Conservation (phyloP, 805 yeast genomes). For the Pichia rugopelliculosa region DNA sequence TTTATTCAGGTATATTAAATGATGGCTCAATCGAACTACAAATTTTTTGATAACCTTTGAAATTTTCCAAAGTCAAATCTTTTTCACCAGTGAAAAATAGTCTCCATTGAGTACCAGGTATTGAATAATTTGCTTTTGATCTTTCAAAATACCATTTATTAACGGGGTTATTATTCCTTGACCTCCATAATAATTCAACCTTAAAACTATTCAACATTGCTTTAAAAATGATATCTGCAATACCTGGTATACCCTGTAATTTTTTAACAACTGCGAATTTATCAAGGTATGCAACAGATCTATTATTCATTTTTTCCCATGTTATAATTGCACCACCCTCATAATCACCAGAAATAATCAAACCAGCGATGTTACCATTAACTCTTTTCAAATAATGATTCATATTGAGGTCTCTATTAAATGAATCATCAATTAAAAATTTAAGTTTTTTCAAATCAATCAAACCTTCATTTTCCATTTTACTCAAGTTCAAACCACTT, state of each 20-base stretch:
- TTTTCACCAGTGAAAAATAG: slow-evolving; percentile 35
- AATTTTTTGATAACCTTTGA: slow-evolving; percentile 43
- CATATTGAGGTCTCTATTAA: slow-evolving; percentile 58
- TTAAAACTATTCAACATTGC: slow-evolving; percentile 63
- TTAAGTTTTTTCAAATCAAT: slow-evolving; percentile 54
- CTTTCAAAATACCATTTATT: slow-evolving; percentile 98
- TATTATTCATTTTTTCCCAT: slow-evolving; percentile 31
- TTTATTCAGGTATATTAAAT: slow-evolving; percentile 15
- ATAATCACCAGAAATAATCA: slow-evolving; percentile 87
- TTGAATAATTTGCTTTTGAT: slow-evolving; percentile 58
- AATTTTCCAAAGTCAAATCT: slow-evolving; percentile 25
- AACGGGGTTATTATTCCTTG: slow-evolving; percentile 78
- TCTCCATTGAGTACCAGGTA: slow-evolving; percentile 34
- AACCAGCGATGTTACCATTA: slow-evolving; percentile 57
- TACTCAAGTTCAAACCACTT: slow-evolving; percentile 34
- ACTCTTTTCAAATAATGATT: slow-evolving; percentile 63
- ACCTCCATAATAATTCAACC: slow-evolving; percentile 80
- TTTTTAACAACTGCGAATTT: slow-evolving; percentile 84
- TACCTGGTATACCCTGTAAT: slow-evolving; percentile 86
- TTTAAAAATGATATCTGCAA: slow-evolving; percentile 90
- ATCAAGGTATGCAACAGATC: slow-evolving; percentile 69
- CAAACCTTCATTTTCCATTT: slow-evolving; percentile 29
- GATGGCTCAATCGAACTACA: slow-evolving; percentile 57
- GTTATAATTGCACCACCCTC: slow-evolving; percentile 94
- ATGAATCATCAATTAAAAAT: slow-evolving; percentile 67